Evolutionary conservation across 176 grass and related monocot species (phyloP), one percentile per base, ranked within the genome.

Genomic region (Cocos nucifera): DNA sequence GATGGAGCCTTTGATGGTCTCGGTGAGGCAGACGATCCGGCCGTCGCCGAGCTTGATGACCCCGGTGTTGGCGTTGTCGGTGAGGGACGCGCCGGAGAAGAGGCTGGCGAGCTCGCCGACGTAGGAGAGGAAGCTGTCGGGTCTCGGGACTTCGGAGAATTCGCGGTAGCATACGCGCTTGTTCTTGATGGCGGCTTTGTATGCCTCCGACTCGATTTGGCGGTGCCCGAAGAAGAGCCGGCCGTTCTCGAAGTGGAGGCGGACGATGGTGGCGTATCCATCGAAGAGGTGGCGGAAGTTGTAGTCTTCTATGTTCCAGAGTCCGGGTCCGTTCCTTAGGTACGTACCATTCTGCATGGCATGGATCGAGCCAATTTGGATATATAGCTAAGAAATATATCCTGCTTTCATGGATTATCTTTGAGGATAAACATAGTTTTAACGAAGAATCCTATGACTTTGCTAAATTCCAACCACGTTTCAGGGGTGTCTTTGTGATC

Each of bases 61-160:
- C 21, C 94, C 94, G 35, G 94, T 98, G 85, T 98, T 98, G 67
- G 94, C 66, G 85, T 98, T 98, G 82, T 98, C 94, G 50, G 94
- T 98, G 76, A 98, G 88, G 5, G 94, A 98, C 14, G 85, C 71
- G 27, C 94, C 94, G 6, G 88, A 86, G 67, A 91, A 85, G 78
- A 98, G 69, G 71, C 49, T 79, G 17, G 79, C 84, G 2, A 98
- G 79, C 67, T 98, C 84, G 18, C 84, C 71, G 5, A 98, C 61
- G 64, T 74, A 58, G 3, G 81, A 61, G 62, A 86, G 60, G 73
- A 92, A 69, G 39, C 68, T 20, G 0, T 73, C 79, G 52, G 73
- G 28, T 75, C 83, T 88, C 53, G 94, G 94, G 26, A 58, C 82
- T 69, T 98, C 94, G 17, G 94, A 98, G 77, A 98, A 98, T 79